Conservation (phyloP, 257 asterid genomes). For the Cordia subcordata region DNA sequence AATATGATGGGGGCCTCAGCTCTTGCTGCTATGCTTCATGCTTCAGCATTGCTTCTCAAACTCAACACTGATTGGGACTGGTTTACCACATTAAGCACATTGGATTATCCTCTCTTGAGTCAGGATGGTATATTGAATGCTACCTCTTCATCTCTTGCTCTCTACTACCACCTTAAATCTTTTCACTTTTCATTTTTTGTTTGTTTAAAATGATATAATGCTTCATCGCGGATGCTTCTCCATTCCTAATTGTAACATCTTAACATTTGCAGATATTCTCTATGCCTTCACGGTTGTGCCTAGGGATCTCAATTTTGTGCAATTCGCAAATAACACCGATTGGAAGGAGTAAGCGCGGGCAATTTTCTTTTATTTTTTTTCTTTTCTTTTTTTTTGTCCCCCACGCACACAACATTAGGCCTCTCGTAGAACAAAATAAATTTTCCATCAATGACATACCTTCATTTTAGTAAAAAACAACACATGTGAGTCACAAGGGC, state of each 20-base stretch:
- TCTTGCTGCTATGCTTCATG: conserved; percentile 52
- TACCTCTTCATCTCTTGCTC: not conserved
- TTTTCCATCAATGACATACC: too few species aligned
- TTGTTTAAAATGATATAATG: too few species aligned
- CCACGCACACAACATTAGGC: too few species aligned
- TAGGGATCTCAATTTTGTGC: conserved; percentile 44
- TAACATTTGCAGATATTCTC: conserved; percentile 41
- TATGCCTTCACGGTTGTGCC: conserved; percentile 46
- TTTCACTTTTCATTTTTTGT: too few species aligned
- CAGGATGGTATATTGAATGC: conserved; percentile 41
- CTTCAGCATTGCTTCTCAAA: conserved; percentile 46
- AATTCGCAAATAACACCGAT: conserved; percentile 23
- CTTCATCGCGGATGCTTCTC: too few species aligned
- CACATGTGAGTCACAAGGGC: too few species aligned
- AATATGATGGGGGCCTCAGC: conserved; percentile 45
- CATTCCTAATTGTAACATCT: too few species aligned
- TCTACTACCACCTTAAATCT: too few species aligned
- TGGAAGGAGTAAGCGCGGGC: conserved; percentile 30
- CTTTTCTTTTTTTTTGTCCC: too few species aligned
- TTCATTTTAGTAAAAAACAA: too few species aligned
- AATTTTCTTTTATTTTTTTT: not conserved
- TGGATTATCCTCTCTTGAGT: conserved; percentile 50
- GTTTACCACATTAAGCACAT: conserved; percentile 40
- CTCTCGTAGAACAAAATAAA: too few species aligned
- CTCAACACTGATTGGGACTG: conserved; percentile 47